Percentiles rank a stretch among this genome's conserved stretches.
These are phyloP conservation scores for Petrea volubilis DNA, from an alignment of 257 asterid species.

Conservation along the genomic window DNA sequence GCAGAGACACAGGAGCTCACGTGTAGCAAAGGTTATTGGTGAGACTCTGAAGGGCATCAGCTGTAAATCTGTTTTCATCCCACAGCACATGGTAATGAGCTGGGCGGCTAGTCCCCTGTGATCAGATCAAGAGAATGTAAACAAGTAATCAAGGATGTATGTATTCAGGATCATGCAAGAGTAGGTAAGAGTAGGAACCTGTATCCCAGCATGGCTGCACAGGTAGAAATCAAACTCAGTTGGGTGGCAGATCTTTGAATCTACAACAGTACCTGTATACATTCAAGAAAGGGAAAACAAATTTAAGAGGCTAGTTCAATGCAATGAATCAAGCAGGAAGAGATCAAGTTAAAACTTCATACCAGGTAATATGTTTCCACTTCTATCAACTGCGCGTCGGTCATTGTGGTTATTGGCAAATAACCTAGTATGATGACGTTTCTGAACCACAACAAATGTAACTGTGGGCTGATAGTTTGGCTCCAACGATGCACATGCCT, in stretches of 20 bases:
- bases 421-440: constrained; percentile 90
- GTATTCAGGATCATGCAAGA: too few relatives aligned
- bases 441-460: constrained; percentile 95
- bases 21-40: constrained; percentile 95
- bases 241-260: constrained; percentile 92
- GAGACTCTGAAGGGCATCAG: constrained; percentile 78
- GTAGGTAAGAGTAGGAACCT: constrained; percentile 38
- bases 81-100: constrained; percentile 95
- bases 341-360: background rate
- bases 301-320: background rate
- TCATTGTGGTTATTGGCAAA: constrained; percentile 82
- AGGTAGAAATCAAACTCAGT: constrained; percentile 95
- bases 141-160: background rate
- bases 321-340: background rate
- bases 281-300: background rate
- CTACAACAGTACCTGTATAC: constrained; percentile 86
- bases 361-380: constrained; percentile 96
- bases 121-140: background rate
- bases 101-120: constrained; percentile 86
- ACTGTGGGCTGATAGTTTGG: constrained; percentile 94
- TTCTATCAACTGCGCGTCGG: constrained; percentile 59
- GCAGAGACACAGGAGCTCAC: constrained; percentile 39
- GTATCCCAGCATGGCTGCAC: constrained; percentile 98
- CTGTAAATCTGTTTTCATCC: constrained; percentile 92
- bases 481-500: constrained; percentile 97